Base-by-base conservation (phyloP, 495 filamentous ascomycete genomes). In the Podospora bellae-mahoneyi region DNA sequence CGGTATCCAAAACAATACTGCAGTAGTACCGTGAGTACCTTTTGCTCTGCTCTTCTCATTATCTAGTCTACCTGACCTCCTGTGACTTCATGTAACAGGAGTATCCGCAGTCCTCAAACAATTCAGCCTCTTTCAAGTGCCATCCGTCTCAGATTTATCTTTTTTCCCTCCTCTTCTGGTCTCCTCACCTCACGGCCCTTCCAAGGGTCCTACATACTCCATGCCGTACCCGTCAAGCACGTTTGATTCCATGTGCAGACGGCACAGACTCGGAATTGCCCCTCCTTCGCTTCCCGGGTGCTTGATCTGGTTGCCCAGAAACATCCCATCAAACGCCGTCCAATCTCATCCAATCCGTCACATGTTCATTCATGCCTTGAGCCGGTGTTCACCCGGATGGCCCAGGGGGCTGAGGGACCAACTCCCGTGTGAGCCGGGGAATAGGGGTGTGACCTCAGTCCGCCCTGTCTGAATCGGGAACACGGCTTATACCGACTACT, bases 81-180 rank as follows among this genome's bases (percentile, higher is more conserved):
- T 23, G 20, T 23, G 20, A 23, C 23, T 23, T 23, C 23, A 23
- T 23, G 23, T 23, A 23, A 23, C 23, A 23, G 23, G 1, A 23
- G 23, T 23, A 23, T 23, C 23, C 23, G 1, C 23, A 23, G 1
- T 58, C 55, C 18, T 20, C 55, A 58, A 27, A 61, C 59, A 18
- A 20, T 63, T 63, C 30, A 20, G n/a, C 28, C 61, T 44, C n/a
- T 63, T 63, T 63, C 19, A 23, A 63, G 5, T 63, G 61, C 61
- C 61, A 63, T 32, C 34, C 61, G 61, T 63, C 61, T 63, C 61
- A 63, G 61, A 48, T 63, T 63, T 63, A n/a, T 58, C 18, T 48
- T 28, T 10, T 19, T 63, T 23, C 1, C 54, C 1, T 1, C 26
- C 23, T 23, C 54, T 23, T 57, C 54, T 39, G 10, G 34, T 6